A percentile compares a stretch with the other conserved stretches of the same genome.
phyloP scores from a whole-genome alignment of 257 asterid species.

The Orobanche coerulescens region DNA sequence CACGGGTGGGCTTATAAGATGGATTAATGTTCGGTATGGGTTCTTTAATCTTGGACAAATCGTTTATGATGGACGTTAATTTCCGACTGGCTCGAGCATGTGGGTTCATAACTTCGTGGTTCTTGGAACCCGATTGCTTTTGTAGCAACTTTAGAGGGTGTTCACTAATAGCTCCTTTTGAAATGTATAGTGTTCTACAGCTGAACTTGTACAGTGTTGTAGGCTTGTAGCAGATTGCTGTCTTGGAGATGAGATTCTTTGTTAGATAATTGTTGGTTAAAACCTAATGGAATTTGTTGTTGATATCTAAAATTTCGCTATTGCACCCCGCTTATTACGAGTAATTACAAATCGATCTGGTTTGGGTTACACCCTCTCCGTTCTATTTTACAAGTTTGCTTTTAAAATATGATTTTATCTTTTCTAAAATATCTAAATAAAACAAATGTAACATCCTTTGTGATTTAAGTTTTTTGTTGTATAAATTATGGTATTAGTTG shows the following conservation, averaged over 20 bases:
- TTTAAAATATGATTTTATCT: no score
- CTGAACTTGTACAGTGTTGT: slow-evolving; percentile 25
- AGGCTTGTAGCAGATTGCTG: slow-evolving; percentile 16
- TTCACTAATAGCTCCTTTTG: slow-evolving; percentile 17
- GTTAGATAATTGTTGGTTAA: no score
- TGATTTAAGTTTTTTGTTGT: no score
- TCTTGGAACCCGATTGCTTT: slow-evolving; percentile 1
- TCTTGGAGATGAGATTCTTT: slow-evolving; percentile 1
- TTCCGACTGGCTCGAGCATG: slow-evolving; percentile 3
- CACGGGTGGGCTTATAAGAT: slow-evolving; percentile 86
- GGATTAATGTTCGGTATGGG: slow-evolving; percentile 29
- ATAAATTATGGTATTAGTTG: no score
- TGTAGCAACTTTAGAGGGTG: slow-evolving; percentile 15
- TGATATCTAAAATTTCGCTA: no score
- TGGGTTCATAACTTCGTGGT: neutral
- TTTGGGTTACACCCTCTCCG: no score
- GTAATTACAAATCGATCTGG: no score
- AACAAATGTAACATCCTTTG: no score
- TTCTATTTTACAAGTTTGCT: no score
- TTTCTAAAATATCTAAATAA: no score
- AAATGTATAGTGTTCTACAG: slow-evolving; percentile 18
- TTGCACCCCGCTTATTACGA: no score
- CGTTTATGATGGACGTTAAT: neutral
- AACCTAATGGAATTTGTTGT: no score
- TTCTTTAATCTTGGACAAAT: slow-evolving; percentile 4